Base-by-base conservation (phyloP, 768 basidiomycete species). In the Termitomyces sp. region DNA sequence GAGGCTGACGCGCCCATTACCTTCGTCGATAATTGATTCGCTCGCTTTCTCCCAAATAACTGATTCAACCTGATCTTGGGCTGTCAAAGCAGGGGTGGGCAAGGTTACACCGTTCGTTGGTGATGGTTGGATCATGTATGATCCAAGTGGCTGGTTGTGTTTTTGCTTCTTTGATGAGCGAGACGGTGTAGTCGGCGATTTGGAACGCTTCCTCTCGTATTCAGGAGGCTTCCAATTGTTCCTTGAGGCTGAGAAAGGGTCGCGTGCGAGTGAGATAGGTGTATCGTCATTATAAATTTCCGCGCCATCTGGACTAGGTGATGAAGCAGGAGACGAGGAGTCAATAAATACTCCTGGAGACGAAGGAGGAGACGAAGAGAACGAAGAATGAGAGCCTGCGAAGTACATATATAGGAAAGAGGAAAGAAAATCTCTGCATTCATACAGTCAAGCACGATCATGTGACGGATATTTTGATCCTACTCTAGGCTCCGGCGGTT, bases 1-100 rank as follows among this genome's bases (percentile, higher is more conserved):
- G n/a, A 89, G 70, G 48, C 79, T 72, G 51, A 88, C 77, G 44
- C 70, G 69, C 9, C 82, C 79, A 49, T 76, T 67, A 3, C 75
- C 78, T 3, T 69, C 71, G 53, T 83, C 77, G 25, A 85, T 70
- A 0, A 77, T 76, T 15, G 62, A 61, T 0, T 66, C 65, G 39
- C 78, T 71, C 0, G 75, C 79, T 6, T 71, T 67, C 2, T 81
- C 81, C 83, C 82, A 86, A 7, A 78, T 64, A 1, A 60, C 60
- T 25, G 64, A 69, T 42, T 77, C 75, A 12, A 65, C 63, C 32
- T 70, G 63, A 46, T 66, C 69, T 38, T 59, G 50, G 3, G 62
- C 68, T 3, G 63, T 62, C n/a, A 20, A 23, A 3, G 23, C 15
- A 25, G 50, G 22, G 7, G 29, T 2, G 20, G 31, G 35, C 12